phyloP scores from a whole-genome alignment of 139 green algal species.

The Micractinium sp. region DNA sequence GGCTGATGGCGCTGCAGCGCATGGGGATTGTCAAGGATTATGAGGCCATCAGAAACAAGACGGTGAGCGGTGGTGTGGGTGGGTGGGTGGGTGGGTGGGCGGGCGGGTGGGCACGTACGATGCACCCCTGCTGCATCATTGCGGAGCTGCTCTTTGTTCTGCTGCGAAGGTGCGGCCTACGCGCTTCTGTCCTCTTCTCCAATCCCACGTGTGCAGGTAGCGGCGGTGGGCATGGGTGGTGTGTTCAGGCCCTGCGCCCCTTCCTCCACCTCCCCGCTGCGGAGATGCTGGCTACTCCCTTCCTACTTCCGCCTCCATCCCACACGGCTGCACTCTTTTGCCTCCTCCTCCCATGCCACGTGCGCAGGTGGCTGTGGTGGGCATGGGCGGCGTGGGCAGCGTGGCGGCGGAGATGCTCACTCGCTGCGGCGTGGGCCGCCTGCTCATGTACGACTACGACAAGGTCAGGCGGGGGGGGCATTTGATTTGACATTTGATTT shows the following conservation, averaged over 20 bases:
- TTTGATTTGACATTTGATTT: too few species aligned
- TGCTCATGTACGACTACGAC: constrained; percentile 95
- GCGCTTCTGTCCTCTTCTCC: not conserved
- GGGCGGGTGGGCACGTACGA: not conserved
- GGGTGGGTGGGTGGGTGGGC: too few species aligned
- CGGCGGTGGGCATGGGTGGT: not conserved
- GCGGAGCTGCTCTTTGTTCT: not conserved
- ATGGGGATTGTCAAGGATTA: constrained; percentile 98
- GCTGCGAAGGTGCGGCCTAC: too few species aligned
- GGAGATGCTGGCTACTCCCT: too few species aligned
- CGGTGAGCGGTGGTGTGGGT: constrained; percentile 21
- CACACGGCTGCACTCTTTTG: not conserved
- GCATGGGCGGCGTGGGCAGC: constrained; percentile 93
- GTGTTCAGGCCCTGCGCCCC: too few species aligned
- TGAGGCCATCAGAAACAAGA: constrained; percentile 51
- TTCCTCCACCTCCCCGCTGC: too few species aligned
- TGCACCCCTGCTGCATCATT: not conserved
- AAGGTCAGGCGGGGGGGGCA: constrained; percentile 25
- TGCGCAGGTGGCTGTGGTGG: constrained; percentile 78
- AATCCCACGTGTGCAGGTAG: too few species aligned
- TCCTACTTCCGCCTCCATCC: too few species aligned
- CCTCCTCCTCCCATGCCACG: not conserved
- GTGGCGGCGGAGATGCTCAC: constrained; percentile 98
- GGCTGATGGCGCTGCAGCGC: constrained; percentile 94
- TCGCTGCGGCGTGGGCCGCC: constrained; percentile 90